Percentiles rank a stretch among this genome's conserved stretches.
These are phyloP conservation scores for Wickerhamomyces subpelliculosus DNA, from an alignment of 805 yeast species.

Conservation along the genomic window DNA sequence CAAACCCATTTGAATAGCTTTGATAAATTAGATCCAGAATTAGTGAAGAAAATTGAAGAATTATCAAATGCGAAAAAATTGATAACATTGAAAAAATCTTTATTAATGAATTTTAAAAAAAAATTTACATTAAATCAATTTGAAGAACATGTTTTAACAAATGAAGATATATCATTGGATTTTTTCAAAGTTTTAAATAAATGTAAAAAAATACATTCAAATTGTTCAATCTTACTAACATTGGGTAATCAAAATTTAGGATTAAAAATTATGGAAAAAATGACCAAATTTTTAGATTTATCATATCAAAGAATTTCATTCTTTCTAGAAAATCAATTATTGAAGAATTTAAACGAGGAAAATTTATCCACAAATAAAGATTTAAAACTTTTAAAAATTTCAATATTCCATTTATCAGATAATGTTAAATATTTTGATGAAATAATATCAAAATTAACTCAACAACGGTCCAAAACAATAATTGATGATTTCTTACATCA, in stretches of 20 bases:
- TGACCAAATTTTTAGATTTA: conserved; percentile 41
- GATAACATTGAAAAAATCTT: conserved; percentile 37
- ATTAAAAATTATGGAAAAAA: conserved; percentile 51
- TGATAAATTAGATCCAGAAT: conserved; percentile 9
- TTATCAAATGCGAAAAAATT: conserved; percentile 15
- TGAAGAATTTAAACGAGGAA: conserved; percentile 11
- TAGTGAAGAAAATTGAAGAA: conserved; percentile 12
- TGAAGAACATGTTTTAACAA: conserved; percentile 55
- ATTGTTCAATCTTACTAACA: conserved; percentile 65
- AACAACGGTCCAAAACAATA: conserved; percentile 58
- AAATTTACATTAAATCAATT: conserved; percentile 64
- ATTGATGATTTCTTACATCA: conserved; percentile 63
- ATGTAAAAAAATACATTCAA: conserved; percentile 56
- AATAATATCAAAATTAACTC: conserved; percentile 56
- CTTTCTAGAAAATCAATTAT: conserved; percentile 29
- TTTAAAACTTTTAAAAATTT: conserved; percentile 23
- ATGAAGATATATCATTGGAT: conserved; percentile 34
- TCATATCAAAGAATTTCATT: conserved; percentile 50
- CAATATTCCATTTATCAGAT: conserved; percentile 27
- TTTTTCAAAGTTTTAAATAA: conserved; percentile 56
- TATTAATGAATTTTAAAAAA: conserved; percentile 47
- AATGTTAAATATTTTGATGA: conserved; percentile 48
- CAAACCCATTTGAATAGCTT: conserved; percentile 8
- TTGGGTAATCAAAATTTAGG: conserved; percentile 65
- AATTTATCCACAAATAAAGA: conserved; percentile 5